phyloP scores from a whole-genome alignment of 345 rosid species.

The Bruguiera sexangula region DNA sequence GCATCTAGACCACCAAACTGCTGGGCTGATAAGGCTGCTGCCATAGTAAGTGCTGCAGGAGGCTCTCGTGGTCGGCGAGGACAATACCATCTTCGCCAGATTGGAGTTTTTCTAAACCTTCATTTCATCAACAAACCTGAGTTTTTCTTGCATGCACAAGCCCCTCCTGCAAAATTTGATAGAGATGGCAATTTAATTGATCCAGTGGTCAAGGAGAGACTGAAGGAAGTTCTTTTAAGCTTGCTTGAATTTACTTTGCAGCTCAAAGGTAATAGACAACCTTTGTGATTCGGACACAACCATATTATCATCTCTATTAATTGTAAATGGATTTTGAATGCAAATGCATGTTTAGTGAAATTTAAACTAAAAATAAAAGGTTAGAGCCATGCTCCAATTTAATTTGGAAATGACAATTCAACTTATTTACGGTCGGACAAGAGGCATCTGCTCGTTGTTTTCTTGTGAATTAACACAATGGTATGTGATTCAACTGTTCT shows the following conservation, averaged over 20 bases:
- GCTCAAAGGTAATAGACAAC: slow-evolving; percentile 26
- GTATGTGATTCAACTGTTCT: too few species aligned
- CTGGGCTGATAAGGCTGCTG: slow-evolving; percentile 86
- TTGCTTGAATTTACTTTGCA: slow-evolving; percentile 55
- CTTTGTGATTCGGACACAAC: too few species aligned
- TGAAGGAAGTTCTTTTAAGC: slow-evolving; percentile 53
- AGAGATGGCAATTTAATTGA: slow-evolving; percentile 63
- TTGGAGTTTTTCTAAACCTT: slow-evolving; percentile 71
- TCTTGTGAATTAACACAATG: too few species aligned
- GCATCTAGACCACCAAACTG: slow-evolving; percentile 82
- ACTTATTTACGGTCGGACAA: too few species aligned
- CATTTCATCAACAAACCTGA: slow-evolving; percentile 90
- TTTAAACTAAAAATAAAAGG: too few species aligned
- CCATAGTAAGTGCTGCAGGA: slow-evolving; percentile 68
- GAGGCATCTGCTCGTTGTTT: too few species aligned
- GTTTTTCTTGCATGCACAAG: slow-evolving; percentile 64
- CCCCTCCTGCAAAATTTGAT: slow-evolving; percentile 78
- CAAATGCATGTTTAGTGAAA: too few species aligned
- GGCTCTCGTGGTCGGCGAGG: slow-evolving; percentile 55
- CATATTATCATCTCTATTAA: too few species aligned
- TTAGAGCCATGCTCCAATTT: too few species aligned
- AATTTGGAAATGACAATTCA: too few species aligned
- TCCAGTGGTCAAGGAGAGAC: slow-evolving; percentile 39
- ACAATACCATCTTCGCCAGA: slow-evolving; percentile 81
- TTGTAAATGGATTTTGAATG: too few species aligned